Conservation (phyloP, 805 yeast species). For the Yarrowia alimentaria region DNA sequence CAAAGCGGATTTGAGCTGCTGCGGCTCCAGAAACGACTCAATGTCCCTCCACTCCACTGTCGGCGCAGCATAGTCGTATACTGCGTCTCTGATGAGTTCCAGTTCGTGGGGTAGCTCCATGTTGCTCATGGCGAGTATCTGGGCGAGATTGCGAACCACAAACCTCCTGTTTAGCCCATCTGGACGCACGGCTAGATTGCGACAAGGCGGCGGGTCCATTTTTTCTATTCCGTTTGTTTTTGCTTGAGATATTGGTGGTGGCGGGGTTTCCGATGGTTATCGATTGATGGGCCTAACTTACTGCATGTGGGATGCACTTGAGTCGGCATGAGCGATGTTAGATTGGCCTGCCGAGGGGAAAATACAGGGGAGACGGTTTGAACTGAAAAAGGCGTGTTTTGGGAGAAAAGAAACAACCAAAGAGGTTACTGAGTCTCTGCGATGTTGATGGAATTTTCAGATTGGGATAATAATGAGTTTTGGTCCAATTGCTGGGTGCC, state of each 20-base stretch:
- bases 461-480: no score
- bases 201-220: no score
- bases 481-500: no score
- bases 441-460: no score
- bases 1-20: background rate
- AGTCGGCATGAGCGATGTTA: no score
- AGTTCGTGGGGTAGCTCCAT: background rate
- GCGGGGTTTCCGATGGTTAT: background rate
- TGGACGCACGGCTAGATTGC: conserved; percentile 2
- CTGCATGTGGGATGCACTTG: conserved; percentile 10
- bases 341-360: no score
- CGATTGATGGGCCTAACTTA: background rate
- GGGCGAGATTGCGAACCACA: conserved; percentile 1
- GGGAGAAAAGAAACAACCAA: no score
- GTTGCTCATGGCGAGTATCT: background rate
- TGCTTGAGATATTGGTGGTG: background rate
- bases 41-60: background rate
- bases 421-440: no score
- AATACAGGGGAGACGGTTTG: no score
- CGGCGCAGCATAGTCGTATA: conserved; percentile 24
- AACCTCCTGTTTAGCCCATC: conserved; percentile 1
- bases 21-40: background rate
- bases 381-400: no score
- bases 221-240: background rate
- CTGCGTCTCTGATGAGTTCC: background rate